Base-by-base conservation (phyloP, 371 early-diverging fungal genomes). In the Zychaea mexicana region DNA sequence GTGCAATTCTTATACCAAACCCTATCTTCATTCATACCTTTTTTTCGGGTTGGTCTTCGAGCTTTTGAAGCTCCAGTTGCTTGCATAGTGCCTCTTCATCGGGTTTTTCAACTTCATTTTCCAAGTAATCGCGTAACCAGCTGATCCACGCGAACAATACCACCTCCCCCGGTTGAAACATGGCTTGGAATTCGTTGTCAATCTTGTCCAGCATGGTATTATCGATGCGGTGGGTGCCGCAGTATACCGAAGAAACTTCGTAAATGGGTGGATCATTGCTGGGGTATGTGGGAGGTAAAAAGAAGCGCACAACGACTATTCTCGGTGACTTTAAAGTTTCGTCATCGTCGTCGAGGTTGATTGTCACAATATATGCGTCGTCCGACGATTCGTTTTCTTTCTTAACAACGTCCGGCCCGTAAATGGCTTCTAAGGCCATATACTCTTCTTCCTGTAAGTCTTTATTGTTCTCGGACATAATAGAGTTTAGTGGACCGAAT, bases 121-220 rank as follows among this genome's bases (percentile, higher is more conserved):
- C 84, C 5, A 93, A 59, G 56, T 85, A 91, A 3, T 79, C 82
- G 24, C 82, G 66, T 31, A 93, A 65, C 88, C 89, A 91, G 21
- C 82, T 82, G 3, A 90, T 76, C 94, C 94, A 95, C 42, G 85
- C 78, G 72, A 87, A 94, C 28, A 94, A 66, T 2, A 91, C 88
- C 0, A 93, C 94, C 57, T 92, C 84, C 1, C 83, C 82, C 1
- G 84, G 83, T 22, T 84, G 81, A 71, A 87, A 94, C 46, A 88
- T 66, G 9, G 72, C 67, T n/a, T 66, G 60, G 46, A 90, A 83
- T 19, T 78, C 80, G n/a, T 70, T 69, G 9, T 85, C 79, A 39
- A 91, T 84, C 22, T 74, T 79, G 12, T 83, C 69, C 17, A 73
- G 52, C 63, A 79, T 79, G 15, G 56, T 59, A 13, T 70, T 56